These are phyloP conservation scores for Hypoxylon sp. DNA, from an alignment of 2,329 filamentous ascomycete genomes.

Conservation along the genomic window DNA sequence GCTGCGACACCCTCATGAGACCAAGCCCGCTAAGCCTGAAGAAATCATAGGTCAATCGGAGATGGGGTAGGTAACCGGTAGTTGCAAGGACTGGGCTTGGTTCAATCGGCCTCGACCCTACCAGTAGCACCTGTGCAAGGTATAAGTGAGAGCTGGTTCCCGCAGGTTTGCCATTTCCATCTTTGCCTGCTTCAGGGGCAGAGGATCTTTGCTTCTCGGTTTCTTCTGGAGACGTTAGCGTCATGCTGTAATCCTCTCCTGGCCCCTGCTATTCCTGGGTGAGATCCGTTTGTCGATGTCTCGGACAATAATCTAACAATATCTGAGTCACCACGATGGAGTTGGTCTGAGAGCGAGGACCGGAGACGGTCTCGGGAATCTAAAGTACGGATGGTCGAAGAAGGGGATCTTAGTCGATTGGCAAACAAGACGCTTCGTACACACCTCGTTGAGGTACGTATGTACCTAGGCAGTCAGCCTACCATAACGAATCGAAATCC, in stretches of 20 bases:
- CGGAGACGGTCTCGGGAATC: conserved; percentile 4
- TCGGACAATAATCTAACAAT: conserved; percentile 21
- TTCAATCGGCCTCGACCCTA: conserved; percentile 27
- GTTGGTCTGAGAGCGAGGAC: not conserved
- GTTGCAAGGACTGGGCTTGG: conserved; percentile 27
- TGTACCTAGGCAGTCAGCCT: not conserved
- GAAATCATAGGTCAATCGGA: conserved; percentile 38
- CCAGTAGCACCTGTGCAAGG: conserved; percentile 45
- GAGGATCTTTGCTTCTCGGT: conserved; percentile 11
- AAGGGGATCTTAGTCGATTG: conserved; percentile 1
- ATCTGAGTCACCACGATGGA: conserved; percentile 4
- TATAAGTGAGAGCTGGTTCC: conserved; percentile 28
- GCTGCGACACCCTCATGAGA: conserved; percentile 34
- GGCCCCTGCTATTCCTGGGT: not conserved
- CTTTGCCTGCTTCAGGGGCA: conserved; percentile 12
- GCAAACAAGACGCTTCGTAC: not conserved
- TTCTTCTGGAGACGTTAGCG: not conserved
- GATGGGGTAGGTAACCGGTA: conserved; percentile 42
- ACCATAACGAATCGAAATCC: not conserved
- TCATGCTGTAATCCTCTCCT: conserved; percentile 8
- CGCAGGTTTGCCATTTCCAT: conserved; percentile 22
- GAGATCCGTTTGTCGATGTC: conserved; percentile 21
- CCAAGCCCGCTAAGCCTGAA: conserved; percentile 34
- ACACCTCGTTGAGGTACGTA: not conserved
- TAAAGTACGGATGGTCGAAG: conserved; percentile 8